Percentiles rank a stretch among this genome's conserved stretches.
phyloP scores from a whole-genome alignment of 228 moss, liverwort and hornwort genomes.

The Sphagnum magellanicum region DNA sequence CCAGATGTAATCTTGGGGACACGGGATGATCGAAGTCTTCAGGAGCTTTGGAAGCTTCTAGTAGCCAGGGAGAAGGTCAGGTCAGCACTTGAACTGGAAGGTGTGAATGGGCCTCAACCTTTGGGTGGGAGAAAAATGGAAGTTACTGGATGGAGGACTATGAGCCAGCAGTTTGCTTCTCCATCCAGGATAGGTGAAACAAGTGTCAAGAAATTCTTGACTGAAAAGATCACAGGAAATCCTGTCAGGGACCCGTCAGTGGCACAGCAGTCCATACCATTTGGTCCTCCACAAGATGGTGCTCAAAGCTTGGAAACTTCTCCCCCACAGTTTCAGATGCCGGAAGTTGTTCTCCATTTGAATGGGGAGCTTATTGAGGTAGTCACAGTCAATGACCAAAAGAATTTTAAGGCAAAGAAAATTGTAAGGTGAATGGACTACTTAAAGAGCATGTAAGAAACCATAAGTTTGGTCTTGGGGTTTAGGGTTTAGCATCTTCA shows the following conservation, averaged over 20 bases:
- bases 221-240: slow-evolving; percentile 19
- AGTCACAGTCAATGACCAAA: slow-evolving; percentile 3
- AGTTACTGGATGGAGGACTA: slow-evolving; percentile 63
- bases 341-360: slow-evolving; percentile 64
- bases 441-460: too few relatives aligned
- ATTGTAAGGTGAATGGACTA: too few relatives aligned
- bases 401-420: too few relatives aligned
- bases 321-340: slow-evolving; percentile 52
- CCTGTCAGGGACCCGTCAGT: slow-evolving; percentile 26
- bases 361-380: slow-evolving; percentile 99
- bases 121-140: slow-evolving; percentile 18
- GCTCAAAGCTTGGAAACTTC: slow-evolving; percentile 31
- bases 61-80: slow-evolving; percentile 81
- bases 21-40: slow-evolving; percentile 36
- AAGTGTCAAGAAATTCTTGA: slow-evolving; percentile 12
- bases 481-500: too few relatives aligned
- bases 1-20: slow-evolving; percentile 53
- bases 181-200: slow-evolving; percentile 9
- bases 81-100: slow-evolving; percentile 88
- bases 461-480: too few relatives aligned
- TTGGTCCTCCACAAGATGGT: slow-evolving; percentile 20
- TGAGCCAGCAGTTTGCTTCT: slow-evolving; percentile 30
- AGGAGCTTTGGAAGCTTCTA: slow-evolving; percentile 80
- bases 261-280: slow-evolving; percentile 6
- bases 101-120: slow-evolving; percentile 59